These are phyloP conservation scores for Coemansia sp. DNA, from an alignment of 192 early-diverging fungal genomes.

Conservation along the genomic window DNA sequence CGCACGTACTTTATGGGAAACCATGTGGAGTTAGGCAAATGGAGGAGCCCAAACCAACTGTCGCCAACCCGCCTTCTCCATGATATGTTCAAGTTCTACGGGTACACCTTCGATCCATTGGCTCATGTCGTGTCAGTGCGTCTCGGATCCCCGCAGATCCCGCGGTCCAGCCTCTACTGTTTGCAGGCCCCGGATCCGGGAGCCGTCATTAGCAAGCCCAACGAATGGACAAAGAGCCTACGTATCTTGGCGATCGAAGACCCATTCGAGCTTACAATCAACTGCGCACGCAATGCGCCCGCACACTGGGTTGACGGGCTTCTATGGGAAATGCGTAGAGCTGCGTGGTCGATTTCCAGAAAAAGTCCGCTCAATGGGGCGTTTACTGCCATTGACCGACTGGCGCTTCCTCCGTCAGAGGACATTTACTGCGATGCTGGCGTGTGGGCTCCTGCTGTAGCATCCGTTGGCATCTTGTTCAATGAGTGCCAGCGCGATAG, in stretches of 20 bases:
- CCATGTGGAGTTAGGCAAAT: not conserved
- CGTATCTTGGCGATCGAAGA: slow-evolving; percentile 49
- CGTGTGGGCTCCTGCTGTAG: slow-evolving; percentile 30
- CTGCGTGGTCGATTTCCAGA: slow-evolving; percentile 21
- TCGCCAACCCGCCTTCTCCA: slow-evolving; percentile 18
- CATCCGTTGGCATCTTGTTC: not conserved
- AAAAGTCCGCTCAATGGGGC: not conserved
- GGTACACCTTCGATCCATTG: slow-evolving; percentile 27
- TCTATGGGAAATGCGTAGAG: slow-evolving; percentile 52
- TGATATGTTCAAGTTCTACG: slow-evolving; percentile 38
- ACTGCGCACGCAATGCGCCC: slow-evolving; percentile 43
- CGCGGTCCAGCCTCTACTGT: slow-evolving; percentile 20
- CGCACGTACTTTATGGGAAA: slow-evolving; percentile 11
- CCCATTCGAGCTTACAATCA: slow-evolving; percentile 34
- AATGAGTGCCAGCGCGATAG: not conserved
- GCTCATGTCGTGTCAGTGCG: slow-evolving; percentile 29
- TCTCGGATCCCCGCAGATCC: slow-evolving; percentile 22
- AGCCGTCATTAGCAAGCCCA: not conserved
- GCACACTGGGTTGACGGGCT: slow-evolving; percentile 42
- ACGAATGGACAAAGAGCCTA: not conserved
- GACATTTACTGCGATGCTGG: slow-evolving; percentile 18
- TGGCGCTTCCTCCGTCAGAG: slow-evolving; percentile 22
- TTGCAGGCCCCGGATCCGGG: slow-evolving; percentile 16
- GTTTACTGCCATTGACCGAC: slow-evolving; percentile 6
- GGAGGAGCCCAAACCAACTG: slow-evolving; percentile 28